These are phyloP conservation scores for Irpex sp. DNA, from an alignment of 1,284 basidiomycete species.

Conservation along the genomic window DNA sequence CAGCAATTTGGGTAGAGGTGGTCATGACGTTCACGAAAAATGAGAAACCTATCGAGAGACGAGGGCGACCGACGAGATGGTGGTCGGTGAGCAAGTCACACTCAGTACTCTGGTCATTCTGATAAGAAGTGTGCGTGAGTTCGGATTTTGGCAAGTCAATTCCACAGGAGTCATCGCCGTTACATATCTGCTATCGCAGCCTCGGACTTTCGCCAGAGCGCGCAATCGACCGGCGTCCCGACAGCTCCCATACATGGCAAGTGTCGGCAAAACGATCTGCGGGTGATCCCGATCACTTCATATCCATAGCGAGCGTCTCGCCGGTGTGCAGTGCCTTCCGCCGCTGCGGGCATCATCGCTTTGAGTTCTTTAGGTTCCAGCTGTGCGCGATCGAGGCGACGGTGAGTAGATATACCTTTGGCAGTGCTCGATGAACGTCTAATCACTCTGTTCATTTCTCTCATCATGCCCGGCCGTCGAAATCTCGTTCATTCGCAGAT, in stretches of 20 bases:
- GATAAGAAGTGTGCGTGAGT: background rate
- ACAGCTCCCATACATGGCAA: background rate
- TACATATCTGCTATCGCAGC: background rate
- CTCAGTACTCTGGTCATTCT: background rate
- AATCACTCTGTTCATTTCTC: background rate
- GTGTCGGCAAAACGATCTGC: too few relatives aligned
- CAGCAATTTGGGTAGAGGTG: slow-evolving; percentile 6
- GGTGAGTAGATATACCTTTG: background rate
- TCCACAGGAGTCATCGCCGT: background rate
- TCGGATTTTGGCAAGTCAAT: background rate
- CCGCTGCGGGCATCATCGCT: background rate
- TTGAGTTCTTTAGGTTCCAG: background rate
- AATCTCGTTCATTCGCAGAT: slow-evolving; percentile 13
- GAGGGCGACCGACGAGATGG: background rate
- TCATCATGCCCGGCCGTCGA: slow-evolving; percentile 15
- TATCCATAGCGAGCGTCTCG: background rate
- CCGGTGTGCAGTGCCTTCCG: background rate
- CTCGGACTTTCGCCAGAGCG: background rate
- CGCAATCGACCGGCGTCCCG: background rate
- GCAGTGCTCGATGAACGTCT: background rate
- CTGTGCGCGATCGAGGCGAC: background rate
- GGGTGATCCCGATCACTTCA: too few relatives aligned
- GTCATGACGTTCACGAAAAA: background rate
- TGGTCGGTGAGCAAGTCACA: background rate
- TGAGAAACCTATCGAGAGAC: background rate